Percentiles rank a stretch among this genome's conserved stretches.
Evolutionary conservation across 352 stramenopile genomes (phyloP).

Genomic region (Phytophthora tentaculata): DNA sequence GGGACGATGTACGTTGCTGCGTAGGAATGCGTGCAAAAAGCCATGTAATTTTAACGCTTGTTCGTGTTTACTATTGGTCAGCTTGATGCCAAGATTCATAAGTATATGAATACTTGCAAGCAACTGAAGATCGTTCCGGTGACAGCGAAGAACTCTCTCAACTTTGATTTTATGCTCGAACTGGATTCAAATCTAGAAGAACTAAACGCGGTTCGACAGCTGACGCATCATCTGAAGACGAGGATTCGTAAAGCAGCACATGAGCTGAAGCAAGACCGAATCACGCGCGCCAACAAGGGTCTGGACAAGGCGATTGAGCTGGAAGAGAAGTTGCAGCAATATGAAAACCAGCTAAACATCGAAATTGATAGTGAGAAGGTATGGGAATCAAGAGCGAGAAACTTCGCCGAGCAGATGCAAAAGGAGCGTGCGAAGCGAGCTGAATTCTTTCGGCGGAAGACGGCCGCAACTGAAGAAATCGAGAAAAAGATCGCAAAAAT

Average conservation of each 20-base stretch:
- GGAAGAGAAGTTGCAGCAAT: slow-evolving; percentile 59
- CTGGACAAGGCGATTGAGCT: slow-evolving; percentile 67
- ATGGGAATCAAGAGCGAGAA: slow-evolving; percentile 51
- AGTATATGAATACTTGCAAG: slow-evolving; percentile 83
- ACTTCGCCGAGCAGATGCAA: slow-evolving; percentile 60
- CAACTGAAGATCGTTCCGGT: slow-evolving; percentile 89
- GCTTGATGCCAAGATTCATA: slow-evolving; percentile 68
- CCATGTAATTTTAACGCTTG: slow-evolving; percentile 2
- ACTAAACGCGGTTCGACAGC: slow-evolving; percentile 55
- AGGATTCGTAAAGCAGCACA: slow-evolving; percentile 59
- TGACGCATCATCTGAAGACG: slow-evolving; percentile 73
- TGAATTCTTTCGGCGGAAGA: slow-evolving; percentile 51
- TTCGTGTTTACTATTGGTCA: slow-evolving; percentile 24
- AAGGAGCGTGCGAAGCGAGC: slow-evolving; percentile 60
- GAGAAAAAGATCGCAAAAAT: slow-evolving; percentile 78
- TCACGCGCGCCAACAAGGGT: slow-evolving; percentile 57
- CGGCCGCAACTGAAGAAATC: slow-evolving; percentile 64
- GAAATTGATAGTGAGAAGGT: slow-evolving; percentile 64
- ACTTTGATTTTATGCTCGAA: slow-evolving; percentile 77
- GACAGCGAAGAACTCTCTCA: slow-evolving; percentile 82
- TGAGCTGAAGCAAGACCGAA: slow-evolving; percentile 71
- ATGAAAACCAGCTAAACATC: slow-evolving; percentile 53
- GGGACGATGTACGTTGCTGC: slow-evolving; percentile 55
- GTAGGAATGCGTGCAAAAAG: neutral
- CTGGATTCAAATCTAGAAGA: slow-evolving; percentile 69